These are phyloP conservation scores for Penicillium sp. DNA, from an alignment of 2,329 filamentous ascomycete species.

Conservation along the genomic window DNA sequence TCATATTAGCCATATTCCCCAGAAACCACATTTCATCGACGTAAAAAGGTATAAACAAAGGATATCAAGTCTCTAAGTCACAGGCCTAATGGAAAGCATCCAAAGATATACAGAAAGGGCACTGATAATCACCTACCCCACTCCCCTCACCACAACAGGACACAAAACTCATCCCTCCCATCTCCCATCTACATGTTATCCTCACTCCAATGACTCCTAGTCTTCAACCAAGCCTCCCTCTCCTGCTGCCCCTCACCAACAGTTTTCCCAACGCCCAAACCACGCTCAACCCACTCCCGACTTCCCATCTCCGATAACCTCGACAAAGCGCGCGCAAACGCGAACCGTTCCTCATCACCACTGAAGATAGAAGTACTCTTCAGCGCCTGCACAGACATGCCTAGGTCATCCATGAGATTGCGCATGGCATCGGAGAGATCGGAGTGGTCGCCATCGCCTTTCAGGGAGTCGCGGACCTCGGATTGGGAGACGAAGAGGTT, in stretches of 20 bases:
- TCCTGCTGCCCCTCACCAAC: constrained; percentile 50
- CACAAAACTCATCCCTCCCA: too few relatives aligned
- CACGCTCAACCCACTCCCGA: constrained; percentile 90
- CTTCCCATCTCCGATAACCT: constrained; percentile 91
- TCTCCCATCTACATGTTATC: constrained; percentile 48
- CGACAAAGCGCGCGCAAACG: constrained; percentile 86
- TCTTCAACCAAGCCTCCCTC: constrained; percentile 53
- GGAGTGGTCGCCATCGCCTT: constrained; percentile 50
- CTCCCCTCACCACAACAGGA: neutral
- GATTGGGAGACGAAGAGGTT: constrained; percentile 81
- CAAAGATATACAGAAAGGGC: too few relatives aligned
- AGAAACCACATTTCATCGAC: neutral
- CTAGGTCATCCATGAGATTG: constrained; percentile 83
- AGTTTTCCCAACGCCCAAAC: constrained; percentile 55
- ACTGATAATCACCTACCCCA: neutral
- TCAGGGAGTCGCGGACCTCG: constrained; percentile 66
- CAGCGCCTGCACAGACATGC: constrained; percentile 79
- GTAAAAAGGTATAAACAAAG: neutral
- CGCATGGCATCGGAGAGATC: constrained; percentile 72
- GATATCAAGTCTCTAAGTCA: neutral
- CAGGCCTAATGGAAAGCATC: too few relatives aligned
- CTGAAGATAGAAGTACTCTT: constrained; percentile 87
- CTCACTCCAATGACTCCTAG: constrained; percentile 54
- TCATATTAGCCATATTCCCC: neutral
- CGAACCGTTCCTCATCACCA: constrained; percentile 94